Conservation (phyloP, 129 eudicot species). For the Escallonia rubra region DNA sequence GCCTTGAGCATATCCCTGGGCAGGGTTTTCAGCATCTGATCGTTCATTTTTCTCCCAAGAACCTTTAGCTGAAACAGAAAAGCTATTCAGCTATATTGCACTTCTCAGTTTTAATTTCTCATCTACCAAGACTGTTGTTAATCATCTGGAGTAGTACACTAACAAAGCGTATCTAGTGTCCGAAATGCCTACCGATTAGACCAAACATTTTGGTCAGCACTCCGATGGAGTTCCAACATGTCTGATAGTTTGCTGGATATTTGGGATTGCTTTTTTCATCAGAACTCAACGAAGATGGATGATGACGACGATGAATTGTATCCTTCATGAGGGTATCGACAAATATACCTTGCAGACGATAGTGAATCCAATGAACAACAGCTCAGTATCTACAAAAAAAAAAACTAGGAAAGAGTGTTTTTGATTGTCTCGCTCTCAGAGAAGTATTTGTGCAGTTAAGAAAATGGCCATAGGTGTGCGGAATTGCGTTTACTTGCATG, state of each 20-base stretch:
- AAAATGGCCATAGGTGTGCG: not conserved
- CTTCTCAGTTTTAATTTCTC: no score
- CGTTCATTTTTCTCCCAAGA: not conserved
- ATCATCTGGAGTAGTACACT: not conserved
- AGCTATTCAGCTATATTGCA: no score
- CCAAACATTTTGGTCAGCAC: not conserved
- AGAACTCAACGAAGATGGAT: no score
- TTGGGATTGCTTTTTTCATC: not conserved
- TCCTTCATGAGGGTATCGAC: not conserved
- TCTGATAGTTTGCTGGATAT: constrained; percentile 7
- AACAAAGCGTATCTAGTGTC: not conserved
- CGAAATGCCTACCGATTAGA: not conserved
- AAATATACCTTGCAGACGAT: constrained; percentile 3
- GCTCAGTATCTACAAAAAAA: no score
- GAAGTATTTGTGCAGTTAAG: not conserved
- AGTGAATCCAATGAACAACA: no score
- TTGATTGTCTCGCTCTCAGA: not conserved
- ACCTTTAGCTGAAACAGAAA: not conserved
- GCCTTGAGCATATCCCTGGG: not conserved
- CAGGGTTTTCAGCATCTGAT: constrained; percentile 3
- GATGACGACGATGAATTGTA: not conserved
- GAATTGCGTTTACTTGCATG: no score
- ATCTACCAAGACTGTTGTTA: not conserved
- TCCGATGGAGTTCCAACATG: not conserved
- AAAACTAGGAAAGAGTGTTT: not conserved